phyloP scores from a whole-genome alignment of 2,329 filamentous ascomycete genomes.

The Penicillium oxalicum region DNA sequence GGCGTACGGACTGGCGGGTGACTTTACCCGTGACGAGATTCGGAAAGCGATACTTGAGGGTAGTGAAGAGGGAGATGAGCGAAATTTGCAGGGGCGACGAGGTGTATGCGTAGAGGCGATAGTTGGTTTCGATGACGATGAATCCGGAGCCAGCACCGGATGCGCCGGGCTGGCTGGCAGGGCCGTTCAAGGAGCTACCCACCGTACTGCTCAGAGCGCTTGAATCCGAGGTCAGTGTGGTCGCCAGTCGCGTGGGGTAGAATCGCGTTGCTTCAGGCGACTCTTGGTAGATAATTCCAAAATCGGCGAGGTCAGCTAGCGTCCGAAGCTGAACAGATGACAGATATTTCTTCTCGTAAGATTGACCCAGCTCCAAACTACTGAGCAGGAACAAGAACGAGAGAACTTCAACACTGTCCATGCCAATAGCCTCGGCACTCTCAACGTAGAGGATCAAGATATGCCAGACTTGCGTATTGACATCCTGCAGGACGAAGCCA shows the following conservation, averaged over 20 bases:
- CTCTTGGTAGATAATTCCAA: conserved; percentile 77
- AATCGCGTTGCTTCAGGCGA: conserved; percentile 47
- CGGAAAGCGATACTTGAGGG: conserved; percentile 82
- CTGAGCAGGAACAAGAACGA: conserved; percentile 95
- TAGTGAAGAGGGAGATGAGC: conserved; percentile 82
- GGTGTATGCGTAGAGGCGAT: conserved; percentile 95
- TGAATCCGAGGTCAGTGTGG: conserved; percentile 77
- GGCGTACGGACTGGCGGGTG: conserved; percentile 79
- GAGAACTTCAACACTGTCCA: conserved; percentile 89
- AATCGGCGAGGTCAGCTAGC: conserved; percentile 83
- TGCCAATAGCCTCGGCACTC: conserved; percentile 65
- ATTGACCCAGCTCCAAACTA: conserved; percentile 82
- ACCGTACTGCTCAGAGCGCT: conserved; percentile 66
- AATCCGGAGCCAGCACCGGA: conserved; percentile 57
- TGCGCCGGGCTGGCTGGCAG: conserved; percentile 26
- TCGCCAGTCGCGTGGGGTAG: conserved; percentile 91
- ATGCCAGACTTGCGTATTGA: conserved; percentile 96
- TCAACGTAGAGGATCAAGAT: conserved; percentile 89
- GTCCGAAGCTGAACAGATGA: conserved; percentile 78
- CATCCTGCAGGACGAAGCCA: conserved; percentile 87
- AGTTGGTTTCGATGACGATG: conserved; percentile 97
- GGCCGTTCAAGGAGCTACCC: conserved; percentile 53
- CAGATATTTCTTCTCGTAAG: conserved; percentile 81
- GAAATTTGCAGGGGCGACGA: conserved; percentile 90
- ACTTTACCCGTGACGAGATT: conserved; percentile 91